Conservation (phyloP, 2,329 filamentous ascomycete species). For the Hortaea werneckii region DNA sequence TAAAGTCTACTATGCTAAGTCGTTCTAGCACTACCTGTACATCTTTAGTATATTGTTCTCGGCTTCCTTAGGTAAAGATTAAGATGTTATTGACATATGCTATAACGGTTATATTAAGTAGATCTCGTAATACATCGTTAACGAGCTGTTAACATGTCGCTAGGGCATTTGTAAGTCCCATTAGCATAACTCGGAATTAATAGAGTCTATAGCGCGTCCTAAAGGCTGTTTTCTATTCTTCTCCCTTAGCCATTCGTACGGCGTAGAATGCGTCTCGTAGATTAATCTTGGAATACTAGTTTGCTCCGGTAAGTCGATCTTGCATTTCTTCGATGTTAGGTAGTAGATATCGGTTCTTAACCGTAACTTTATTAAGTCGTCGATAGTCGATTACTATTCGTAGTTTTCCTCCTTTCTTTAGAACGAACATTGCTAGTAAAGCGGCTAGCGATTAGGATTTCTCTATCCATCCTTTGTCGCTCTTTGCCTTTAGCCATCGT, state of each 20-base stretch:
- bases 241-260: constrained; percentile 15
- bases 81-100: constrained; percentile 21
- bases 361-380: constrained; percentile 17
- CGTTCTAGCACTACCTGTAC: constrained; percentile 17
- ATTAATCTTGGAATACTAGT: constrained; percentile 17
- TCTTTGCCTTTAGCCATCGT: constrained; percentile 3
- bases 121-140: constrained; percentile 15
- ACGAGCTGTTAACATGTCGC: constrained; percentile 17
- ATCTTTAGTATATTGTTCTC: constrained; percentile 17
- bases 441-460: constrained; percentile 3
- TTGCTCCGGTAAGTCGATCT: constrained; percentile 9
- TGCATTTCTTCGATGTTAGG: constrained; percentile 14
- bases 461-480: constrained; percentile 4
- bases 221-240: constrained; percentile 19
- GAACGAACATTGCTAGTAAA: constrained; percentile 14
- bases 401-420: constrained; percentile 15
- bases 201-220: constrained; percentile 13
- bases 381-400: constrained; percentile 16
- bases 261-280: constrained; percentile 16
- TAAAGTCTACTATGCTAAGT: constrained; percentile 11
- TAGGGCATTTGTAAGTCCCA: constrained; percentile 17
- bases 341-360: constrained; percentile 21
- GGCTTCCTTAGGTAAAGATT: constrained; percentile 17
- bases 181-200: constrained; percentile 17
- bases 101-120: constrained; percentile 14